A percentile compares a stretch with the other conserved stretches of the same genome.
phyloP scores from a whole-genome alignment of 192 early-diverging fungal species.

The Umbelopsis isabellina region DNA sequence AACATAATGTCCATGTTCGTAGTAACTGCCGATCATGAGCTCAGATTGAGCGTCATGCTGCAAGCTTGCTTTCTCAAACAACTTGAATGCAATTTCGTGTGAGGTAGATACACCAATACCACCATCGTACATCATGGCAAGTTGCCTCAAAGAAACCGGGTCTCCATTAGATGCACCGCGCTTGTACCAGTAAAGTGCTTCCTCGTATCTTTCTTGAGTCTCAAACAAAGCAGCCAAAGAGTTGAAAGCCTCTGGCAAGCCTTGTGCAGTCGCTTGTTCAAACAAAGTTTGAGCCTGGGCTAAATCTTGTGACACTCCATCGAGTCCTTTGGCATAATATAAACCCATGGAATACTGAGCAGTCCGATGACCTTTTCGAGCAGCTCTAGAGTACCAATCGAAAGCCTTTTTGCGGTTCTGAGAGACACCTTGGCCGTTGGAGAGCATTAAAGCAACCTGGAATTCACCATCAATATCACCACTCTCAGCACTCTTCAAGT shows the following conservation, averaged over 20 bases:
- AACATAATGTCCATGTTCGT: slow-evolving; percentile 47
- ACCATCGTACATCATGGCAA: slow-evolving; percentile 42
- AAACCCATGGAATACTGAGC: slow-evolving; percentile 38
- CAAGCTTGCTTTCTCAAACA: slow-evolving; percentile 40
- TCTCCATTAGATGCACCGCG: slow-evolving; percentile 41
- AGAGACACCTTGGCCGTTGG: slow-evolving; percentile 37
- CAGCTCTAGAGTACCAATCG: slow-evolving; percentile 45
- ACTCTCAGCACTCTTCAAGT: slow-evolving; percentile 25
- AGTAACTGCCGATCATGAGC: slow-evolving; percentile 40
- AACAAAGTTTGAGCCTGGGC: slow-evolving; percentile 35
- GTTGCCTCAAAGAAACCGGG: slow-evolving; percentile 33
- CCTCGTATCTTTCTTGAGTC: slow-evolving; percentile 13
- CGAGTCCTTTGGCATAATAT: slow-evolving; percentile 39
- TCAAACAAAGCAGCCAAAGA: slow-evolving; percentile 32
- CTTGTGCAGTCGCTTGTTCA: slow-evolving; percentile 31
- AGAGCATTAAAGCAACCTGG: slow-evolving; percentile 43
- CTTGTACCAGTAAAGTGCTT: slow-evolving; percentile 35
- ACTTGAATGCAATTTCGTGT: slow-evolving; percentile 35
- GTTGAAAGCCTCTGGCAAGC: slow-evolving; percentile 27
- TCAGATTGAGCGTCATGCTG: slow-evolving; percentile 39
- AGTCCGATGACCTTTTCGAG: slow-evolving; percentile 29
- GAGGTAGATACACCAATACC: slow-evolving; percentile 36
- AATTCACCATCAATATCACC: slow-evolving; percentile 38
- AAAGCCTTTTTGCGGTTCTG: slow-evolving; percentile 36
- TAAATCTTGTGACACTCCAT: slow-evolving; percentile 21